Evolutionary conservation across 805 yeast species (phyloP).

Genomic region (Jamesozyma lodderae): DNA sequence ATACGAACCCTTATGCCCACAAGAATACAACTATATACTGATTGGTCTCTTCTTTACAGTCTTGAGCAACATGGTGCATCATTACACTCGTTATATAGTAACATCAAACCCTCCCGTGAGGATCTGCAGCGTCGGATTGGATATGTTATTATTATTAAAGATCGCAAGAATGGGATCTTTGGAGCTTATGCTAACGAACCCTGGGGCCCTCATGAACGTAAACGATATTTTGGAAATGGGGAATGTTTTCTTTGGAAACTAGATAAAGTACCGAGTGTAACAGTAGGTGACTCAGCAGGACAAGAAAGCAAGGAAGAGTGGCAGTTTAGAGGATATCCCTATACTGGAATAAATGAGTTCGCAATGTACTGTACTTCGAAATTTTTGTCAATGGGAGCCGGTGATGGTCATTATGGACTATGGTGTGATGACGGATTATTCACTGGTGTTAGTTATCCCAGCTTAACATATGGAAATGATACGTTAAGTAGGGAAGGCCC

Average conservation of each 20-base stretch:
- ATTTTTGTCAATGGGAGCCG: slow-evolving; percentile 81
- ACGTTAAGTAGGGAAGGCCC: slow-evolving; percentile 50
- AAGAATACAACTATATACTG: slow-evolving; percentile 64
- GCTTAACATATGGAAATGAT: slow-evolving; percentile 87
- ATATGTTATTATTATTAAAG: slow-evolving; percentile 65
- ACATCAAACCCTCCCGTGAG: slow-evolving; percentile 37
- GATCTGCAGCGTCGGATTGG: slow-evolving; percentile 44
- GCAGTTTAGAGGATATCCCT: slow-evolving; percentile 72
- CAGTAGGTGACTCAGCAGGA: slow-evolving; percentile 1
- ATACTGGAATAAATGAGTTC: slow-evolving; percentile 82
- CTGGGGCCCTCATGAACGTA: slow-evolving; percentile 59
- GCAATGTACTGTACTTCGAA: slow-evolving; percentile 71
- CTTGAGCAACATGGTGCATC: slow-evolving; percentile 90
- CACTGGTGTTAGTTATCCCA: slow-evolving; percentile 68
- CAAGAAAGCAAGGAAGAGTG: slow-evolving; percentile 15
- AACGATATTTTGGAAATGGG: slow-evolving; percentile 83
- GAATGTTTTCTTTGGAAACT: slow-evolving; percentile 88
- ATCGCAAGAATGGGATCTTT: slow-evolving; percentile 52
- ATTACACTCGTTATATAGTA: slow-evolving; percentile 62
- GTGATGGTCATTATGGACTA: slow-evolving; percentile 85
- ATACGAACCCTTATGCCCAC: slow-evolving; percentile 67
- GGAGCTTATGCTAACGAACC: slow-evolving; percentile 76
- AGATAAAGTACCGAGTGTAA: slow-evolving; percentile 35
- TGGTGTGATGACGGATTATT: slow-evolving; percentile 72
- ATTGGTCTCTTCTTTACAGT: slow-evolving; percentile 76